phyloP scores from a whole-genome alignment of 768 basidiomycete species.

The Mycena olivaceomarginata region DNA sequence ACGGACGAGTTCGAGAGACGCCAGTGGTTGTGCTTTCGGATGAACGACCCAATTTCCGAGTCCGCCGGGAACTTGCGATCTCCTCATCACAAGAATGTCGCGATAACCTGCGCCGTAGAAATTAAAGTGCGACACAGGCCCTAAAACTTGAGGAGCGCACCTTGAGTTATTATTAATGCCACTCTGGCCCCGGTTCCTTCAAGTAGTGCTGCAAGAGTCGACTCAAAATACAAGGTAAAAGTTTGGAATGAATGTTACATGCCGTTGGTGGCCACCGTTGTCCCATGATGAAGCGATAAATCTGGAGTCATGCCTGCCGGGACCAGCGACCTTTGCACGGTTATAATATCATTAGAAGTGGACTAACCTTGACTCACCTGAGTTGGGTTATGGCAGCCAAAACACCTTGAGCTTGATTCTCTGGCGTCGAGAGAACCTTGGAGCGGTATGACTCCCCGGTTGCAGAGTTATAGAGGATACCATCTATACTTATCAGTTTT shows the following conservation, averaged over 20 bases:
- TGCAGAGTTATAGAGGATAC: slow-evolving; percentile 49
- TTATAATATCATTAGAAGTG: neutral
- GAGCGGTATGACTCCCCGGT: slow-evolving; percentile 50
- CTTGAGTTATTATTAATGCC: slow-evolving; percentile 54
- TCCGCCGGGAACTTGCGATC: slow-evolving; percentile 26
- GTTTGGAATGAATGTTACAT: neutral
- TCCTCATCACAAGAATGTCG: slow-evolving; percentile 28
- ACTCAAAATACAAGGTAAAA: neutral
- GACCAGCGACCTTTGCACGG: slow-evolving; percentile 40
- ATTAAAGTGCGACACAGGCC: slow-evolving; percentile 25
- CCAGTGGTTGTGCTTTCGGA: slow-evolving; percentile 53
- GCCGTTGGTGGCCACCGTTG: slow-evolving; percentile 55
- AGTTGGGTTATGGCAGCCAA: slow-evolving; percentile 47
- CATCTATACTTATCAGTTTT: slow-evolving; percentile 44
- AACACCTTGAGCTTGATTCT: slow-evolving; percentile 54
- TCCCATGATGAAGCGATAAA: slow-evolving; percentile 50
- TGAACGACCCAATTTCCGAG: slow-evolving; percentile 50
- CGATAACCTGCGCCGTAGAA: slow-evolving; percentile 51
- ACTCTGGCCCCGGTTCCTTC: slow-evolving; percentile 54
- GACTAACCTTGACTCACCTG: slow-evolving; percentile 27
- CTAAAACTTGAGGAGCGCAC: slow-evolving; percentile 40
- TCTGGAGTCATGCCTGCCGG: slow-evolving; percentile 32
- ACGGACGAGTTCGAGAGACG: slow-evolving; percentile 52
- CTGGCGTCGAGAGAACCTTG: slow-evolving; percentile 53
- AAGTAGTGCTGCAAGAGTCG: slow-evolving; percentile 44